Percentiles rank a stretch among this genome's conserved stretches.
phyloP scores from a whole-genome alignment of 371 early-diverging fungal genomes.

The Mortierella polycephala region DNA sequence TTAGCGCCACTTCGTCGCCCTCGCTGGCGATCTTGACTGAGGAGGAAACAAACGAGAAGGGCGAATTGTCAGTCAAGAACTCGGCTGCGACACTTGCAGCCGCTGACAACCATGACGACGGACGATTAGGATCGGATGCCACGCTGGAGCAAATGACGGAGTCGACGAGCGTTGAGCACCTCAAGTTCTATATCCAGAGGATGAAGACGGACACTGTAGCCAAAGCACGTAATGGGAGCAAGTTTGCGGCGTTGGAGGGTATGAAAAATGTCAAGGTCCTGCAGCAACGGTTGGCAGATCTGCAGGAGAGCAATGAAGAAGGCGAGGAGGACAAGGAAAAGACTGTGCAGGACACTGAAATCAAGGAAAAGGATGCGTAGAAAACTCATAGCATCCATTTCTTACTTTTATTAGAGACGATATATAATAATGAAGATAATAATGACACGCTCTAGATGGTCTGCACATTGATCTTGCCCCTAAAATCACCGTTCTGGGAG shows the following conservation, averaged over 20 bases:
- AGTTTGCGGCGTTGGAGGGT: conserved; percentile 50
- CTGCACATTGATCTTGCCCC: conserved; percentile 72
- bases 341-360: conserved; percentile 13
- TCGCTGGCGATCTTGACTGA: conserved; percentile 35
- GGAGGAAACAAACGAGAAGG: conserved; percentile 22
- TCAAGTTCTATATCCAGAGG: conserved; percentile 48
- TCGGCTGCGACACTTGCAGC: too few relatives aligned
- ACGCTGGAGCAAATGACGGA: conserved; percentile 34
- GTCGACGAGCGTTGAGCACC: conserved; percentile 28
- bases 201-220: conserved; percentile 52
- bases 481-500: conserved; percentile 69
- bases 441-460: not conserved
- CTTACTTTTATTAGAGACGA: too few relatives aligned
- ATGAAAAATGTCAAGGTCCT: conserved; percentile 54
- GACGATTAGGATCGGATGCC: conserved; percentile 37
- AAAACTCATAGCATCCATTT: too few relatives aligned
- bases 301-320: conserved; percentile 2
- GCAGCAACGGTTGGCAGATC: conserved; percentile 30
- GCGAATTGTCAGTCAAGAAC: conserved; percentile 22
- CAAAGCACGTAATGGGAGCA: conserved; percentile 50
- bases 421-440: not conserved
- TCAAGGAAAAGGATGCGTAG: not conserved
- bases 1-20: conserved; percentile 4
- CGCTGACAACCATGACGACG: conserved; percentile 7
- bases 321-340: conserved; percentile 6